Evolutionary conservation across 2,329 filamentous ascomycete genomes (phyloP).

Genomic region (Helminthosporium solani): DNA sequence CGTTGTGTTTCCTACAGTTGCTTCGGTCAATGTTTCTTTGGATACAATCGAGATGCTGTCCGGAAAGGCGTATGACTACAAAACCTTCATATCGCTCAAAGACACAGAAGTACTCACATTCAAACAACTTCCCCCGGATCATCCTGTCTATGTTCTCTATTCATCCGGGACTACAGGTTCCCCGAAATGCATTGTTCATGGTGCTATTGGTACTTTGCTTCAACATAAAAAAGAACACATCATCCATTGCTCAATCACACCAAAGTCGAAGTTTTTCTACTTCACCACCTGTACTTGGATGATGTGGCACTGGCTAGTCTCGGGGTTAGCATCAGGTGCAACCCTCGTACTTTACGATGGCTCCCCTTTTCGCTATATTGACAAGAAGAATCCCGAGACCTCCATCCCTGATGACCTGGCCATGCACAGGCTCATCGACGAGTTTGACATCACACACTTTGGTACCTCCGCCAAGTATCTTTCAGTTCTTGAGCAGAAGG

Average conservation of each 20-base stretch:
- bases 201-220: slow-evolving; percentile 81
- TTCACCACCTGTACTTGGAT: slow-evolving; percentile 97
- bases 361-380: slow-evolving; percentile 69
- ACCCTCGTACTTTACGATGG: slow-evolving; percentile 89
- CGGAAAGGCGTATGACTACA: slow-evolving; percentile 40
- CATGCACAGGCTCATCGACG: slow-evolving; percentile 78
- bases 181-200: slow-evolving; percentile 94
- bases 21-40: slow-evolving; percentile 43
- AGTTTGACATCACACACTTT: slow-evolving; percentile 84
- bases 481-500: slow-evolving; percentile 80
- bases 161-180: slow-evolving; percentile 84
- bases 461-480: slow-evolving; percentile 95
- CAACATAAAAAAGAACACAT: slow-evolving; percentile 98
- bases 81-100: slow-evolving; percentile 45
- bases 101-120: slow-evolving; percentile 52
- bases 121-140: slow-evolving; percentile 75
- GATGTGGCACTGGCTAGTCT: slow-evolving; percentile 99
- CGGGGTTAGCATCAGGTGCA: slow-evolving; percentile 77
- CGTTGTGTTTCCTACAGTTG: slow-evolving; percentile 70
- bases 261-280: slow-evolving; percentile 77
- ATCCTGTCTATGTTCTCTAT: slow-evolving; percentile 92
- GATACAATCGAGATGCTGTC: slow-evolving; percentile 43
- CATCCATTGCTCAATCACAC: slow-evolving; percentile 77
- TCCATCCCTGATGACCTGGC: slow-evolving; percentile 71
- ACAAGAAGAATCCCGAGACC: slow-evolving; percentile 44